Conservation (phyloP, 768 basidiomycete species). For the Suillus subalutaceus region DNA sequence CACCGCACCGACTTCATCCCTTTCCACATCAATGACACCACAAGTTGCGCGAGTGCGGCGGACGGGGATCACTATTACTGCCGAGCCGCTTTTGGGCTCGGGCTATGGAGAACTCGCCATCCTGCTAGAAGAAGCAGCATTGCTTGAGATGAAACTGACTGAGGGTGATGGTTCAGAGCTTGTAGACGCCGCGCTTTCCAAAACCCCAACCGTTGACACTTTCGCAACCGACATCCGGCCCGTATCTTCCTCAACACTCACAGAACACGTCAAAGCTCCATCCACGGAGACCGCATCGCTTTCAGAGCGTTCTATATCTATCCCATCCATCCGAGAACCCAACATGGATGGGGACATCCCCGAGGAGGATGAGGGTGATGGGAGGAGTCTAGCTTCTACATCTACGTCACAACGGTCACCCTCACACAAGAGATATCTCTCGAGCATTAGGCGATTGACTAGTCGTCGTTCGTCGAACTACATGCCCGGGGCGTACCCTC, state of each 20-base stretch:
- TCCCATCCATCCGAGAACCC: constrained; percentile 34
- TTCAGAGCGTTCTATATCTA: constrained; percentile 32
- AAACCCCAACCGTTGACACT: constrained; percentile 29
- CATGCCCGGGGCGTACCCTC: constrained; percentile 45
- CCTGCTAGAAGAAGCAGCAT: constrained; percentile 59
- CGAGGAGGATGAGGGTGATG: constrained; percentile 31
- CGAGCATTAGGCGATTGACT: constrained; percentile 50
- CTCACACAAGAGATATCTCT: constrained; percentile 47
- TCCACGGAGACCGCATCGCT: constrained; percentile 25
- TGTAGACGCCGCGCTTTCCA: constrained; percentile 15
- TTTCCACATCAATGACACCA: constrained; percentile 28
- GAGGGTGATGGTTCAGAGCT: constrained; percentile 39
- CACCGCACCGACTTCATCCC: constrained; percentile 22
- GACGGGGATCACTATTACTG: constrained; percentile 19
- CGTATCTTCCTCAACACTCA: constrained; percentile 25
- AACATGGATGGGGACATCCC: constrained; percentile 24
- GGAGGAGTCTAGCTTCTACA: constrained; percentile 35
- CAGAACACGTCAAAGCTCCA: constrained; percentile 19
- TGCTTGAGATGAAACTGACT: constrained; percentile 56
- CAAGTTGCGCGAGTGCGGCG: constrained; percentile 32
- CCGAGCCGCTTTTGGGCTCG: constrained; percentile 47
- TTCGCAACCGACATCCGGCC: constrained; percentile 27
- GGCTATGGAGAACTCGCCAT: constrained; percentile 54
- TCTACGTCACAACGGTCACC: constrained; percentile 57
- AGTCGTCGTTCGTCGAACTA: constrained; percentile 40